Evolutionary conservation across 2,329 filamentous ascomycete species (phyloP).

Genomic region (Immersiporthe knoxdaviesiana): DNA sequence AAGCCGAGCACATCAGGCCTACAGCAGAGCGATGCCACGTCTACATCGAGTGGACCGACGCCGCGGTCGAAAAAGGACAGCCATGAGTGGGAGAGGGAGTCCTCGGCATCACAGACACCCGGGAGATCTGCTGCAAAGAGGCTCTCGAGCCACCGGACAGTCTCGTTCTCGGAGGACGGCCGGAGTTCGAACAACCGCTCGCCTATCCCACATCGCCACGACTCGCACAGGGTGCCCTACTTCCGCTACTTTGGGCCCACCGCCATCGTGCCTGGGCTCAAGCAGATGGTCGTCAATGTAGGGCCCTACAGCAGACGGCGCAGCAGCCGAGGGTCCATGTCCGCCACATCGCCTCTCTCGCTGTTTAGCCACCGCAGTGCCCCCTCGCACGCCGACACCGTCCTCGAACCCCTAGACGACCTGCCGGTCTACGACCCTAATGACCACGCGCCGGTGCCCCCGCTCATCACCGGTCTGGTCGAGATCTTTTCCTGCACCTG

Average conservation of each 20-base stretch:
- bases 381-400: slow-evolving; percentile 48
- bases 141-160: slow-evolving; percentile 36
- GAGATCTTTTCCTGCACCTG: slow-evolving; percentile 81
- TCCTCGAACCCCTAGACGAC: slow-evolving; percentile 51
- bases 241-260: slow-evolving; percentile 91
- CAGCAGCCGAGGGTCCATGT: slow-evolving; percentile 61
- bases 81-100: slow-evolving; percentile 35
- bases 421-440: slow-evolving; percentile 77
- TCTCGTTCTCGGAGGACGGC: slow-evolving; percentile 47
- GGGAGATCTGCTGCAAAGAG: slow-evolving; percentile 23
- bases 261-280: slow-evolving; percentile 88
- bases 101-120: slow-evolving; percentile 28
- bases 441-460: slow-evolving; percentile 70
- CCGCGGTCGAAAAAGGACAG: slow-evolving; percentile 29
- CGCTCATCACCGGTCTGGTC: slow-evolving; percentile 75
- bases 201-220: slow-evolving; percentile 52
- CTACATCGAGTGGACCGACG: slow-evolving; percentile 30
- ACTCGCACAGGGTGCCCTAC: slow-evolving; percentile 75
- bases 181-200: slow-evolving; percentile 47
- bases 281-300: slow-evolving; percentile 78
- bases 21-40: slow-evolving; percentile 31
- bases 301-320: slow-evolving; percentile 69
- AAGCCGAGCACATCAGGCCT: slow-evolving; percentile 27
- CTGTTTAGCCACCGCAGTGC: slow-evolving; percentile 39
- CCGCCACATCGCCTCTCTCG: slow-evolving; percentile 55